Conservation (phyloP, 805 yeast species). For the Saccharomycopsis babjevae region DNA sequence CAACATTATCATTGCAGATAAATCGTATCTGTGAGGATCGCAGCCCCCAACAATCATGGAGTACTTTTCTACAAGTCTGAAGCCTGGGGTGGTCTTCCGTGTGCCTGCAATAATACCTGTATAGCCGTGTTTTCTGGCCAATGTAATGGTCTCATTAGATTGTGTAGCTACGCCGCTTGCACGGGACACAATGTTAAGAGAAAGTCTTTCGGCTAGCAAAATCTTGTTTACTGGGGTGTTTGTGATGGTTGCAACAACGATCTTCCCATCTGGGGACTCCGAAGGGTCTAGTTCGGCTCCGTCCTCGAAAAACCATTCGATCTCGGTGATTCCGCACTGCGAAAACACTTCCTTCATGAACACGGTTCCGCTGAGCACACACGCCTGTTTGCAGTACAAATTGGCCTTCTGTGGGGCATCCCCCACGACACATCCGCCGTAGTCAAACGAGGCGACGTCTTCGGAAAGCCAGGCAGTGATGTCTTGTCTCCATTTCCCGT, state of each 20-base stretch:
- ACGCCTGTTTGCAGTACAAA: conserved; percentile 69
- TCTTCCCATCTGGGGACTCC: conserved; percentile 34
- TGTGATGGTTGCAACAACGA: conserved; percentile 62
- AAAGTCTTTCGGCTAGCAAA: conserved; percentile 75
- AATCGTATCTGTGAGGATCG: conserved; percentile 85
- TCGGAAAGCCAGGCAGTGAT: conserved; percentile 70
- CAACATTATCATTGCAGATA: conserved; percentile 90
- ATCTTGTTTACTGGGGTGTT: conserved; percentile 72
- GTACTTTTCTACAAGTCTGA: conserved; percentile 79
- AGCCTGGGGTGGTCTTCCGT: conserved; percentile 94
- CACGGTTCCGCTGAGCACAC: conserved; percentile 77
- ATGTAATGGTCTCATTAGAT: conserved; percentile 42
- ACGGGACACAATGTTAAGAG: conserved; percentile 72
- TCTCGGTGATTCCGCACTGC: conserved; percentile 55
- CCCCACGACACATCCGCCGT: conserved; percentile 95
- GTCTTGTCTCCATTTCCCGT: conserved; percentile 74
- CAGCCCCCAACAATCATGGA: conserved; percentile 94
- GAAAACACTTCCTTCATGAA: conserved; percentile 77
- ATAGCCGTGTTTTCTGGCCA: conserved; percentile 63
- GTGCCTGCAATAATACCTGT: conserved; percentile 89
- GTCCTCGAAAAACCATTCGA: conserved; percentile 66
- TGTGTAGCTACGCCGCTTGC: conserved; percentile 83
- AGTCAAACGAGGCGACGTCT: conserved; percentile 89
- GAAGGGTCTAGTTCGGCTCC: conserved; percentile 48
- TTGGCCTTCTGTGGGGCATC: conserved; percentile 59